Evolutionary conservation across 768 basidiomycete species (phyloP).

Genomic region (Tubosaeta brunneosetosa): DNA sequence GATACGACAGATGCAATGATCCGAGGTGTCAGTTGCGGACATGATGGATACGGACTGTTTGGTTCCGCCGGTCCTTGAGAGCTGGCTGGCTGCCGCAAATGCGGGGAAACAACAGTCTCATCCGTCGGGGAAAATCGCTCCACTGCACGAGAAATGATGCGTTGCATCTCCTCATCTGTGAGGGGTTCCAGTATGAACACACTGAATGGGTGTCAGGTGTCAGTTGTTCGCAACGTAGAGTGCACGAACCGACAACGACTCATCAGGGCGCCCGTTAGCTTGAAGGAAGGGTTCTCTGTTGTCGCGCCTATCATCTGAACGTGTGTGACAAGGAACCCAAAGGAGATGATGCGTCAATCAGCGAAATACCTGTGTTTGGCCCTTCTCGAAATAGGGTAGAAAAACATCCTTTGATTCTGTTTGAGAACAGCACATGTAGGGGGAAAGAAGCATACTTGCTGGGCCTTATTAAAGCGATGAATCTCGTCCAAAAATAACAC

Average conservation of each 20-base stretch:
- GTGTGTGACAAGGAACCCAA: neutral
- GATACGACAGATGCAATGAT: slow-evolving; percentile 48
- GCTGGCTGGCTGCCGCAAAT: slow-evolving; percentile 6
- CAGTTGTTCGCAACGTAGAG: neutral
- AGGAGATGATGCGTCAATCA: neutral
- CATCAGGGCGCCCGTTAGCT: slow-evolving; percentile 64
- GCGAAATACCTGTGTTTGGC: slow-evolving; percentile 55
- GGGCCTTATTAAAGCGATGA: slow-evolving; percentile 70
- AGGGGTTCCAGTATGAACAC: slow-evolving; percentile 73
- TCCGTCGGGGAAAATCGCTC: slow-evolving; percentile 29
- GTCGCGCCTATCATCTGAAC: slow-evolving; percentile 72
- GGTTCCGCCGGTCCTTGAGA: slow-evolving; percentile 21
- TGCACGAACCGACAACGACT: slow-evolving; percentile 66
- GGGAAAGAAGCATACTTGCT: slow-evolving; percentile 44
- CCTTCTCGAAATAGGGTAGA: slow-evolving; percentile 76
- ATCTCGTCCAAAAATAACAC: slow-evolving; percentile 82
- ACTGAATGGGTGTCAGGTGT: slow-evolving; percentile 36
- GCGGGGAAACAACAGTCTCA: neutral
- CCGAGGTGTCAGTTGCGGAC: slow-evolving; percentile 42
- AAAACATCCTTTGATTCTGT: slow-evolving; percentile 57
- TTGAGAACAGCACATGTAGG: slow-evolving; percentile 6
- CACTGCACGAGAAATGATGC: slow-evolving; percentile 55
- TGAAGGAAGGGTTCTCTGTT: slow-evolving; percentile 88
- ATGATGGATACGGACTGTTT: slow-evolving; percentile 20
- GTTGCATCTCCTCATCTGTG: slow-evolving; percentile 53